Evolutionary conservation across 225 moss, liverwort and hornwort species (phyloP).

Genomic region (Neckera pumila): DNA sequence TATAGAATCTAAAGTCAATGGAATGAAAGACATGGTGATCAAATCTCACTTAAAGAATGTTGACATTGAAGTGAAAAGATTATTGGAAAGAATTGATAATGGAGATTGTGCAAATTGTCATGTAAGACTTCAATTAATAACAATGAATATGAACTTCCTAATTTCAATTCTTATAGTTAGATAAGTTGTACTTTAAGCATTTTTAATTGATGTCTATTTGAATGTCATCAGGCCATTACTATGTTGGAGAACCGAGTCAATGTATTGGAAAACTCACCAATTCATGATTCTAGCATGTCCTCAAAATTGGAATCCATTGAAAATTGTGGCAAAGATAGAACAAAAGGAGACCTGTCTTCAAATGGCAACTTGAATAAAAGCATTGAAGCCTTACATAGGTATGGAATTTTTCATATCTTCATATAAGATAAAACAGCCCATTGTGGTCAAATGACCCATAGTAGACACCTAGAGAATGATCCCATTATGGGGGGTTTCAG

Average conservation of each 20-base stretch:
- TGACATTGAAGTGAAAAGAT: conserved; percentile 18
- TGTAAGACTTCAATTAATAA: not conserved
- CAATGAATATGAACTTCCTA: not conserved
- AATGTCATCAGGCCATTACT: conserved; percentile 7
- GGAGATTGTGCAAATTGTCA: conserved; percentile 38
- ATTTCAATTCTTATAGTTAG: not conserved
- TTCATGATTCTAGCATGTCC: conserved; percentile 11
- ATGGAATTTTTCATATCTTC: not conserved
- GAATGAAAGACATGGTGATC: conserved; percentile 35
- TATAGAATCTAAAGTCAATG: conserved; percentile 43
- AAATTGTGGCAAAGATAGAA: not conserved
- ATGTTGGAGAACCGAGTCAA: conserved; percentile 29
- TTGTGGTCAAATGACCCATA: no score
- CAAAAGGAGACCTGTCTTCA: not conserved
- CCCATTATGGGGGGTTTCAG: no score
- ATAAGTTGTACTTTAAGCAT: not conserved
- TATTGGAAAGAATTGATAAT: conserved; percentile 26
- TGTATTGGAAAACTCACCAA: conserved; percentile 30
- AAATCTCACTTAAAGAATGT: not conserved
- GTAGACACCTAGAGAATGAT: no score
- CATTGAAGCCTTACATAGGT: conserved; percentile 53
- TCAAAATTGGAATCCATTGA: conserved; percentile 44
- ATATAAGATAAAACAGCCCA: no score
- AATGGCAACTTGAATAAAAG: conserved; percentile 20
- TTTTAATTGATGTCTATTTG: not conserved